Evolutionary conservation across 208 protist genomes (phyloP), one percentile per base, ranked within the genome.

Genomic region (Jaenimonas drosophilae): DNA sequence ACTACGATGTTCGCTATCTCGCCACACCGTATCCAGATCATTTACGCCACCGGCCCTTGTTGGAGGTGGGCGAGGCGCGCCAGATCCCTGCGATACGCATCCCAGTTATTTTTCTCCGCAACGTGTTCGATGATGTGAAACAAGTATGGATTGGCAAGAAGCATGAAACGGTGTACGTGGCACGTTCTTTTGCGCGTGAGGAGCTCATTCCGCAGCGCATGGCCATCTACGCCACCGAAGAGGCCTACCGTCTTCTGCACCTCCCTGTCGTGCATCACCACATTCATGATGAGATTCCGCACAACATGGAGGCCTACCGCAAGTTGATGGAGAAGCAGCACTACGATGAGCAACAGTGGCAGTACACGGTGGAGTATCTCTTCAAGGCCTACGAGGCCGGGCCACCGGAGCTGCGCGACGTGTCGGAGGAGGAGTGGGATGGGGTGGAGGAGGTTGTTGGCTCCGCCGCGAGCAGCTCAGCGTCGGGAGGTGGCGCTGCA

Each of bases 1-100:
- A 94, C 62, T 94, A 94, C 57, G 86, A 91, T 57, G 66, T 91
- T 27, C 78, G 81, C 54, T 91, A 88, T 59, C 79, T 80, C 3
- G 50, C 70, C 20, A 62, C 59, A 4, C 65, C 86, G 19, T 94
- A 87, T 43, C 81, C 78, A 3, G 83, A 90, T 41, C 70, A 70
- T 40, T 23, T 88, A 24, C 76, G 70, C 42, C 72, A 89, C 49
- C 66, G 75, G 2, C 59, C 81, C 7, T 70, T 94, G 34, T 52
- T 89, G 21, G 86, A 94, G 66, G 54, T 94, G 9, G 86, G 86
- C 3, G 81, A 94, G 66, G 64, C 81, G 7, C 72, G 64, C 0
- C 64, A 68, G 40, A 94, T 91, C 45, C 79, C 81, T 7, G 48
- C 41, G 14, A 61, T 94, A 39, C 58, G 36, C 9, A 74, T 94